Evolutionary conservation across 2,329 filamentous ascomycete species (phyloP).

Genomic region (Nigrospora oryzae): DNA sequence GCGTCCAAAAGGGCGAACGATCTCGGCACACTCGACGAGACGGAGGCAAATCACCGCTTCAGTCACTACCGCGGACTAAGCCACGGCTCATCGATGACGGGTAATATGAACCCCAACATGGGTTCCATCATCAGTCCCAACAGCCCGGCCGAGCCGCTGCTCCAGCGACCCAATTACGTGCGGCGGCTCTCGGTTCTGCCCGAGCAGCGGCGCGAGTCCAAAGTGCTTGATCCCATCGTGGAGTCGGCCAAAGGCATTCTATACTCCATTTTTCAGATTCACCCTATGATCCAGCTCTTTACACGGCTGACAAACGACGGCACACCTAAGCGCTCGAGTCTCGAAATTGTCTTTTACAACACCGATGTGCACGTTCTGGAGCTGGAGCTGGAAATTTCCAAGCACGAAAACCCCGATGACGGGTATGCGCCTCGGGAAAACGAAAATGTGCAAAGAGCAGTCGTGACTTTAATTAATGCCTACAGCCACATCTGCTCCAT

Average conservation of each 20-base stretch:
- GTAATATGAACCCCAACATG: conserved; percentile 24
- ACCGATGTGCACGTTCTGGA: conserved; percentile 59
- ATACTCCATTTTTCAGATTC: conserved; percentile 60
- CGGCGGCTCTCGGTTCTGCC: conserved; percentile 55
- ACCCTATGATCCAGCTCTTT: conserved; percentile 59
- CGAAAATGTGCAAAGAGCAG: conserved; percentile 55
- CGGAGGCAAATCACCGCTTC: conserved; percentile 53
- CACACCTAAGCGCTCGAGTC: conserved; percentile 51
- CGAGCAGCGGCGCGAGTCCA: conserved; percentile 54
- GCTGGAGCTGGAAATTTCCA: conserved; percentile 56
- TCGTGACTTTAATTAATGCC: conserved; percentile 53
- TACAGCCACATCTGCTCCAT: conserved; percentile 59
- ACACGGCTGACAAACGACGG: conserved; percentile 54
- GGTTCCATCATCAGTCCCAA: conserved; percentile 42
- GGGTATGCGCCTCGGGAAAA: conserved; percentile 44
- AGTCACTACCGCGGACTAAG: conserved; percentile 60
- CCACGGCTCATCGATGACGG: conserved; percentile 61
- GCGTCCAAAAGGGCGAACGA: conserved; percentile 52
- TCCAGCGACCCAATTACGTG: conserved; percentile 54
- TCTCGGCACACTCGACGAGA: conserved; percentile 54
- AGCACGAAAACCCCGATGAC: conserved; percentile 44
- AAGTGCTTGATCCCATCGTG: conserved; percentile 50
- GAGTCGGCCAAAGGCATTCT: conserved; percentile 59
- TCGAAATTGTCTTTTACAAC: conserved; percentile 61
- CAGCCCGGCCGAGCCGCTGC: conserved; percentile 48